phyloP scores from a whole-genome alignment of 2,329 filamentous ascomycete genomes.

The Penicillium sp. region DNA sequence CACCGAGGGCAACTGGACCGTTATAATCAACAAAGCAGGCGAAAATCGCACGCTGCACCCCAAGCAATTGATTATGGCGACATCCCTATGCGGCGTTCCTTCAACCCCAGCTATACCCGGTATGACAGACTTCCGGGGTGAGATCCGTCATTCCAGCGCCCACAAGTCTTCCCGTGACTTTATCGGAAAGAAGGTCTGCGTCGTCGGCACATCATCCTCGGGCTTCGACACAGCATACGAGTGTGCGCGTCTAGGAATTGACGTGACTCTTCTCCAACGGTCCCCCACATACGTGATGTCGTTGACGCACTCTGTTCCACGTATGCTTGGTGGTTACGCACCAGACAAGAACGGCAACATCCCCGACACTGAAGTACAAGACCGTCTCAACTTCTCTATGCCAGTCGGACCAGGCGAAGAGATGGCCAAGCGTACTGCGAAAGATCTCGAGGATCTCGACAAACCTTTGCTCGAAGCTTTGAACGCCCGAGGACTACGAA shows the following conservation, averaged over 20 bases:
- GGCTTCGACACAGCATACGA: conserved; percentile 33
- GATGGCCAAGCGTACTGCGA: conserved; percentile 19
- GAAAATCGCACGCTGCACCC: conserved; percentile 27
- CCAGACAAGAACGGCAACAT: conserved; percentile 13
- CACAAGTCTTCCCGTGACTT: conserved; percentile 27
- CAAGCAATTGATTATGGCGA: conserved; percentile 29
- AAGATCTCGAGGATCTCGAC: conserved; percentile 26
- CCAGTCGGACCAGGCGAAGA: conserved; percentile 22
- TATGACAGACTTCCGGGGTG: conserved; percentile 26
- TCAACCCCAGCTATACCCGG: conserved; percentile 35
- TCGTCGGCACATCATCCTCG: conserved; percentile 33
- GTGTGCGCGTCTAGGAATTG: conserved; percentile 25
- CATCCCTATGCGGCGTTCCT: conserved; percentile 26
- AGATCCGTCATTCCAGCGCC: conserved; percentile 26
- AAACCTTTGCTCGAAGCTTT: conserved; percentile 24
- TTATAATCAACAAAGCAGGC: conserved; percentile 23
- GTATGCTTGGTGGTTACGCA: conserved; percentile 28
- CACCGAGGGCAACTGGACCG: conserved; percentile 20
- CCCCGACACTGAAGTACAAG: conserved; percentile 5
- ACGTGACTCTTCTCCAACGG: conserved; percentile 32
- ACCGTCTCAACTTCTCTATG: conserved; percentile 13
- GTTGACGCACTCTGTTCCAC: conserved; percentile 26
- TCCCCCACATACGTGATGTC: conserved; percentile 40
- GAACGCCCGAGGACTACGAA: conserved; percentile 29
- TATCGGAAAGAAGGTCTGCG: conserved; percentile 31